Conservation (phyloP, 2,329 filamentous ascomycete species). For the Calonectria honghensis region DNA sequence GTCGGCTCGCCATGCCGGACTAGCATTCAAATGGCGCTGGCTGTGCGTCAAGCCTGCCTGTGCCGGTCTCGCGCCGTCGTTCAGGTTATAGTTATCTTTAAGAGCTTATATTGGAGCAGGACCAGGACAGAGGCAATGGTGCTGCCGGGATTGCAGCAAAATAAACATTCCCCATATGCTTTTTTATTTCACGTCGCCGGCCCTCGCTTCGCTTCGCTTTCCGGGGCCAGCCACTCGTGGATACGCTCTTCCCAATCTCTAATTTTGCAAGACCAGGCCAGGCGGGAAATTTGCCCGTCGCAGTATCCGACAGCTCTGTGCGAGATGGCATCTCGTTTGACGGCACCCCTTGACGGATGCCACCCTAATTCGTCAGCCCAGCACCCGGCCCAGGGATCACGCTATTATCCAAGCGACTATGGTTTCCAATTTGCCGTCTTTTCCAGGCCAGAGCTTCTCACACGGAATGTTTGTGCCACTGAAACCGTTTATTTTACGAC, state of each 20-base stretch:
- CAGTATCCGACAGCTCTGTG: slow-evolving; percentile 4
- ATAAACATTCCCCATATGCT: slow-evolving; percentile 16
- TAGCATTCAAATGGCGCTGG: slow-evolving; percentile 9
- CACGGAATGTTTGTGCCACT: slow-evolving; percentile 14
- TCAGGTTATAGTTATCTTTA: slow-evolving; percentile 17
- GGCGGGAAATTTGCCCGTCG: slow-evolving; percentile 19
- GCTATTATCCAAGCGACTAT: slow-evolving; percentile 26
- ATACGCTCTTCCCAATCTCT: neutral
- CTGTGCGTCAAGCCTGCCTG: neutral
- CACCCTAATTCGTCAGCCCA: slow-evolving; percentile 24
- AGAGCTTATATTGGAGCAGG: slow-evolving; percentile 20
- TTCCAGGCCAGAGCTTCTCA: slow-evolving; percentile 12
- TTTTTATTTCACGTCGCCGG: neutral
- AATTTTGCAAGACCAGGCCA: neutral
- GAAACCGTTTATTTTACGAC: slow-evolving; percentile 25
- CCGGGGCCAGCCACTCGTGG: neutral
- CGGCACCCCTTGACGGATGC: slow-evolving; percentile 8
- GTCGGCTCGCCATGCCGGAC: slow-evolving; percentile 11
- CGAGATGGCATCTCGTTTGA: slow-evolving; percentile 21
- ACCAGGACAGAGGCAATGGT: neutral
- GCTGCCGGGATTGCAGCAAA: slow-evolving; percentile 18
- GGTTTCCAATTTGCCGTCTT: slow-evolving; percentile 28
- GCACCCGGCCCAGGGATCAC: slow-evolving; percentile 15
- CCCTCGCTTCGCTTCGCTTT: neutral
- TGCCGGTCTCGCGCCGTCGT: slow-evolving; percentile 24